Evolutionary conservation across 2,329 filamentous ascomycete genomes (phyloP).

Genomic region (Eutypella sp.): DNA sequence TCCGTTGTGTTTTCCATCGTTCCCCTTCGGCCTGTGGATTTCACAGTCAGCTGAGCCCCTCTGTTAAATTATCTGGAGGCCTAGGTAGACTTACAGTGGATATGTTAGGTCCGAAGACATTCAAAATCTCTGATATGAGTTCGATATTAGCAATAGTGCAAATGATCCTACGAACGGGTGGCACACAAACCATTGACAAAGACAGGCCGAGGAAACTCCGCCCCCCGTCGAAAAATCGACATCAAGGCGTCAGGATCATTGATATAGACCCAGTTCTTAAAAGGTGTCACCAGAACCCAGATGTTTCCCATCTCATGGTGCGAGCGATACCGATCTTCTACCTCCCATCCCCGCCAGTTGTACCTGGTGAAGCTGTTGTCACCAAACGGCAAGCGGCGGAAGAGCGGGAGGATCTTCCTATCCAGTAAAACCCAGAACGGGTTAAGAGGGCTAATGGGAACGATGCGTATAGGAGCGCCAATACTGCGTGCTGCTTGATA

Average conservation of each 20-base stretch:
- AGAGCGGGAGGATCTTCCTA: slow-evolving; percentile 13
- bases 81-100: slow-evolving; percentile 6
- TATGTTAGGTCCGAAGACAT: slow-evolving; percentile 17
- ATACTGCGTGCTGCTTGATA: slow-evolving; percentile 19
- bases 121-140: slow-evolving; percentile 6
- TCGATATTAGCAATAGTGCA: background rate
- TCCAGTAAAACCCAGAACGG: slow-evolving; percentile 26
- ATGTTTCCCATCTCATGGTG: slow-evolving; percentile 19
- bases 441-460: slow-evolving; percentile 27
- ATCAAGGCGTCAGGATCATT: slow-evolving; percentile 1
- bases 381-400: slow-evolving; percentile 19
- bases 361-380: slow-evolving; percentile 27
- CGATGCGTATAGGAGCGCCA: slow-evolving; percentile 26
- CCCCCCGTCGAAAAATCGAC: background rate
- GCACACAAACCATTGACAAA: slow-evolving; percentile 14
- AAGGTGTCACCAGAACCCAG: slow-evolving; percentile 1
- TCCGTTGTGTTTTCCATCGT: slow-evolving; percentile 19
- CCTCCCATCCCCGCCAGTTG: slow-evolving; percentile 26
- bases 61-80: background rate
- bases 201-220: slow-evolving; percentile 1
- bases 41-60: background rate
- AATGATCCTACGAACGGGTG: background rate
- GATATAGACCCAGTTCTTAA: background rate
- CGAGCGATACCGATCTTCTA: slow-evolving; percentile 16
- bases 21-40: slow-evolving; percentile 11